Conservation (phyloP, 2,329 filamentous ascomycete species). For the Diplodia corticola region DNA sequence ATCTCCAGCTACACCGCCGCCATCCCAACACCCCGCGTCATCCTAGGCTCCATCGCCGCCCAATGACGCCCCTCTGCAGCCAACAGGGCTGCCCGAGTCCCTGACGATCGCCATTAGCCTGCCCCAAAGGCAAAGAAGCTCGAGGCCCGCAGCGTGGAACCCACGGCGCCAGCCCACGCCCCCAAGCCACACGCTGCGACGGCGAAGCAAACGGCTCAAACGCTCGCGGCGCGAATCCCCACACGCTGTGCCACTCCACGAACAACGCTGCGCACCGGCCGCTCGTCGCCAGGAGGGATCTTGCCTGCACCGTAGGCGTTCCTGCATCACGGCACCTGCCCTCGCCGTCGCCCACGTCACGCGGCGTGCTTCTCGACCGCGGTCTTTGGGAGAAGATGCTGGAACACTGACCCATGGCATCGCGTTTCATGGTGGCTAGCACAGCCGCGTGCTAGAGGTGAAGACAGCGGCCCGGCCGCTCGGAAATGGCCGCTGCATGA, state of each 20-base stretch:
- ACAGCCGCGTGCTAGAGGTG: background rate
- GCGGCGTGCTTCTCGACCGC: background rate
- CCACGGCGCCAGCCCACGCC: background rate
- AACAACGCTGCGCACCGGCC: background rate
- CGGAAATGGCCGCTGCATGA: slow-evolving; percentile 2
- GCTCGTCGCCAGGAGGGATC: background rate
- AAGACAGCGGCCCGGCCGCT: background rate
- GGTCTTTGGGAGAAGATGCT: background rate
- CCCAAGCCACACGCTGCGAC: slow-evolving; percentile 5
- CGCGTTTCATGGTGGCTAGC: background rate
- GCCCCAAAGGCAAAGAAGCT: background rate
- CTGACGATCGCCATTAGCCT: slow-evolving; percentile 15
- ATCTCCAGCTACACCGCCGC: slow-evolving; percentile 1
- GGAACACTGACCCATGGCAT: background rate
- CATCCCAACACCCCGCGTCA: slow-evolving; percentile 8
- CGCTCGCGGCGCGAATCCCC: background rate
- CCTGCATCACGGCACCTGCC: background rate
- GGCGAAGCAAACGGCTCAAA: background rate
- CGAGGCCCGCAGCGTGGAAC: background rate
- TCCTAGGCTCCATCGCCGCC: slow-evolving; percentile 2
- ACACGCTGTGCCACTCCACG: background rate
- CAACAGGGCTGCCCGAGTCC: slow-evolving; percentile 1
- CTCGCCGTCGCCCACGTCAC: background rate
- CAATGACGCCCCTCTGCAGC: slow-evolving; percentile 11
- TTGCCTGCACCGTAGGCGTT: background rate